Evolutionary conservation across 306 rosid species (phyloP).

Genomic region (Vigna radiata): DNA sequence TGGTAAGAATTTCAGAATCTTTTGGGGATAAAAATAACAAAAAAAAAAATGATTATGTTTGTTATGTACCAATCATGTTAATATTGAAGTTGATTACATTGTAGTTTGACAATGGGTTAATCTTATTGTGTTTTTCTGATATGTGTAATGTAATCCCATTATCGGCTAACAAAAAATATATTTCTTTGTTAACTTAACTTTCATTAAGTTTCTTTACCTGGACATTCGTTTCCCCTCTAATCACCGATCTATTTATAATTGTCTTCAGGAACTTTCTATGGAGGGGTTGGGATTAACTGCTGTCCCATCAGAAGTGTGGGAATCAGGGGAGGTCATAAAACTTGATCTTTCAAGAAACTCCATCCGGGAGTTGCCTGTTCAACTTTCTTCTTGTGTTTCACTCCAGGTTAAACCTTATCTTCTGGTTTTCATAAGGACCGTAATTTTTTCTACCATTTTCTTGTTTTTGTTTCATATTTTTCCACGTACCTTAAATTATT

Average conservation of each 20-base stretch:
- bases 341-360: constrained; percentile 82
- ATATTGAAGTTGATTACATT: constrained; percentile 31
- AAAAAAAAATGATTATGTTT: neutral
- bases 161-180: constrained; percentile 15
- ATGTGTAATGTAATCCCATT: constrained; percentile 24
- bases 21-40: constrained; percentile 25
- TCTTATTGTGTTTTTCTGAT: constrained; percentile 23
- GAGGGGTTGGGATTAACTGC: constrained; percentile 75
- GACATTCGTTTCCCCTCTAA: constrained; percentile 26
- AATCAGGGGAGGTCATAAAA: constrained; percentile 71
- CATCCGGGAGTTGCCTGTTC: constrained; percentile 82
- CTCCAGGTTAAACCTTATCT: constrained; percentile 67
- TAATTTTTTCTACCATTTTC: constrained; percentile 7
- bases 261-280: constrained; percentile 82
- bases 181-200: constrained; percentile 12
- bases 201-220: constrained; percentile 23
- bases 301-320: constrained; percentile 90
- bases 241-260: constrained; percentile 32
- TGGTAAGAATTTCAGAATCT: constrained; percentile 13
- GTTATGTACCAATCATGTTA: constrained; percentile 10
- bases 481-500: neutral
- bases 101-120: constrained; percentile 23
- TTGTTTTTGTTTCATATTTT: constrained; percentile 29
- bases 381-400: constrained; percentile 77
- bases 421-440: constrained; percentile 14